Evolutionary conservation across 2,329 filamentous ascomycete genomes (phyloP).

Genomic region (Cladosporium sp.): DNA sequence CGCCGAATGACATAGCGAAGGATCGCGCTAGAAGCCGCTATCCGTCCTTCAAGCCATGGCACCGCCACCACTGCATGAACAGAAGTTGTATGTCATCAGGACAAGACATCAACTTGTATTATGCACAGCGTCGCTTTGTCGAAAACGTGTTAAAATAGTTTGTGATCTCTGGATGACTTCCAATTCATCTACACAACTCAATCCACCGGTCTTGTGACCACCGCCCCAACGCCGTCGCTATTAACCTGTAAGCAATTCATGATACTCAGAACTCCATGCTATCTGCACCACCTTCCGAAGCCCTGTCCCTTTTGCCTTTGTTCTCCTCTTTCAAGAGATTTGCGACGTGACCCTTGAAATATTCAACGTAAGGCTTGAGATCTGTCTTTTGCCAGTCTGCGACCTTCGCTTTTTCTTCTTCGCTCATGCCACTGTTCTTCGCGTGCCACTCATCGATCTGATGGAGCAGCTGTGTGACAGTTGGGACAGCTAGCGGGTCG

Average conservation of each 20-base stretch:
- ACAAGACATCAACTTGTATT: too few relatives aligned
- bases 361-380: conserved; percentile 85
- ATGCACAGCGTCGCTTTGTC: too few relatives aligned
- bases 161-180: too few relatives aligned
- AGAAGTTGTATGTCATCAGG: not conserved
- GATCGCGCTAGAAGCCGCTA: conserved; percentile 3
- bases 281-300: conserved; percentile 44
- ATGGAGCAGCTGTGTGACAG: conserved; percentile 71
- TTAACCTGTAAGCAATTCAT: not conserved
- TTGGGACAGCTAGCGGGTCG: conserved; percentile 84
- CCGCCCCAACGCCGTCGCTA: conserved; percentile 5
- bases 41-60: not conserved
- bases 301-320: conserved; percentile 51
- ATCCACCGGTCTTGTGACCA: not conserved
- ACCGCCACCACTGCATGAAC: not conserved
- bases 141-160: too few relatives aligned
- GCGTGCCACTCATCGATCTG: conserved; percentile 81
- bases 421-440: conserved; percentile 40
- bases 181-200: not conserved
- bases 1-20: conserved; percentile 4
- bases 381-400: conserved; percentile 97
- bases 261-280: conserved; percentile 61
- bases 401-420: conserved; percentile 46
- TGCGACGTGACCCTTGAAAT: conserved; percentile 78
- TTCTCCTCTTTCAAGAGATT: conserved; percentile 71